phyloP scores from a whole-genome alignment of 2,329 filamentous ascomycete genomes.

The Aureobasidium sp. region DNA sequence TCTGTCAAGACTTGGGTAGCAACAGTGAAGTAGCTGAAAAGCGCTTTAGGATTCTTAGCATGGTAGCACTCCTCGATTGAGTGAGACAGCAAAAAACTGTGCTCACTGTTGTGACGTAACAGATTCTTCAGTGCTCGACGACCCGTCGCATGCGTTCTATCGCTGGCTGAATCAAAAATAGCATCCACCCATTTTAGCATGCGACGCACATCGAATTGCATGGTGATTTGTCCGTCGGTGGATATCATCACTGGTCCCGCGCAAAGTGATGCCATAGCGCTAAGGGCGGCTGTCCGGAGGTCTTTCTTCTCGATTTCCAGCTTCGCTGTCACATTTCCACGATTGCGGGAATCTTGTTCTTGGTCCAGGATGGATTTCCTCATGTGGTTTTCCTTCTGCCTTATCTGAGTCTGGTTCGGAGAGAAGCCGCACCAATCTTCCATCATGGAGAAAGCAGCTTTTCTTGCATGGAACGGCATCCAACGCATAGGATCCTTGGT shows the following conservation, averaged over 20 bases:
- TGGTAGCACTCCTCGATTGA: slow-evolving; percentile 89
- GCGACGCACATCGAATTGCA: slow-evolving; percentile 85
- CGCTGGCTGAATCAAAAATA: slow-evolving; percentile 87
- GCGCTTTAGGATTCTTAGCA: slow-evolving; percentile 69
- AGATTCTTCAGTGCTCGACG: slow-evolving; percentile 82
- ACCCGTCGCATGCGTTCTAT: slow-evolving; percentile 86
- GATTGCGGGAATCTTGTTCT: slow-evolving; percentile 63
- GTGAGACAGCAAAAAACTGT: slow-evolving; percentile 76
- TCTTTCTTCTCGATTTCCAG: slow-evolving; percentile 98
- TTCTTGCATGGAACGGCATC: slow-evolving; percentile 96
- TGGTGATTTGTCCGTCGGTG: slow-evolving; percentile 76
- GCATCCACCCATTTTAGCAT: slow-evolving; percentile 94
- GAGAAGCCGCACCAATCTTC: slow-evolving; percentile 99
- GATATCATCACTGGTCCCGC: slow-evolving; percentile 74
- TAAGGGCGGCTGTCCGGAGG: slow-evolving; percentile 79
- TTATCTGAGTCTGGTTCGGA: slow-evolving; percentile 77
- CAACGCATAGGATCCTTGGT: slow-evolving; percentile 80
- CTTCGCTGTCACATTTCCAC: slow-evolving; percentile 72
- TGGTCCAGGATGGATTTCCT: slow-evolving; percentile 75
- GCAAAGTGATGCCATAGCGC: slow-evolving; percentile 91
- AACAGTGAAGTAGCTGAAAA: slow-evolving; percentile 93
- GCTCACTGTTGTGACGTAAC: slow-evolving; percentile 82
- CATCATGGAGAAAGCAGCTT: slow-evolving; percentile 93
- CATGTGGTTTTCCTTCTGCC: slow-evolving; percentile 79
- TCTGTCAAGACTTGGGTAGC: slow-evolving; percentile 81